These are phyloP conservation scores for Cordyceps tenuipes DNA, from an alignment of 2,329 filamentous ascomycete species.

Conservation along the genomic window DNA sequence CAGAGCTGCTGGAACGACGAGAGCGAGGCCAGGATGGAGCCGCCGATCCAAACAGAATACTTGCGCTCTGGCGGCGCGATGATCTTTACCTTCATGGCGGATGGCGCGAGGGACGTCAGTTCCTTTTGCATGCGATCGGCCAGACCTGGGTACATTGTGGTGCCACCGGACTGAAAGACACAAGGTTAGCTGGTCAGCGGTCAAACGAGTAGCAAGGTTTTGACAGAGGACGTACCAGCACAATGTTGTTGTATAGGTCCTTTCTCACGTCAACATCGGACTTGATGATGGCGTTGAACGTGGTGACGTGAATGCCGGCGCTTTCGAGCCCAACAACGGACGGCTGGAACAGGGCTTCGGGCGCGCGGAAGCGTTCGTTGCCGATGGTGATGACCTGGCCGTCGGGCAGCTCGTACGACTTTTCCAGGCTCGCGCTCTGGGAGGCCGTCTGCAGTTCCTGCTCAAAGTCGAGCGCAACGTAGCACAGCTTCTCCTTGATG, in stretches of 20 bases:
- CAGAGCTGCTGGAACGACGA: constrained; percentile 99
- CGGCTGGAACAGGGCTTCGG: constrained; percentile 99
- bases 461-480: constrained; percentile 99
- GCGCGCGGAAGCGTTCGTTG: constrained; percentile 99
- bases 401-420: constrained; percentile 99
- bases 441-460: constrained; percentile 99
- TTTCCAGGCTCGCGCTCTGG: constrained; percentile 98
- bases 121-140: constrained; percentile 99
- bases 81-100: constrained; percentile 99
- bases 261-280: constrained; percentile 99
- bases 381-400: constrained; percentile 99
- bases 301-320: constrained; percentile 98
- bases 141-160: constrained; percentile 99
- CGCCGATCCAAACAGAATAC: constrained; percentile 99
- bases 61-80: constrained; percentile 99
- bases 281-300: constrained; percentile 99
- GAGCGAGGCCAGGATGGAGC: constrained; percentile 97
- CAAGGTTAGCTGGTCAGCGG: not conserved
- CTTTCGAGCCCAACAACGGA: constrained; percentile 96
- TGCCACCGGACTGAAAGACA: constrained; percentile 80
- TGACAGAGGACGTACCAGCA: constrained; percentile 70
- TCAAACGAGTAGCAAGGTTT: not conserved
- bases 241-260: constrained; percentile 99
- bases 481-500: constrained; percentile 99
- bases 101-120: constrained; percentile 97